phyloP scores from a whole-genome alignment of 2,329 filamentous ascomycete genomes.

The Xylariaceae sp. region DNA sequence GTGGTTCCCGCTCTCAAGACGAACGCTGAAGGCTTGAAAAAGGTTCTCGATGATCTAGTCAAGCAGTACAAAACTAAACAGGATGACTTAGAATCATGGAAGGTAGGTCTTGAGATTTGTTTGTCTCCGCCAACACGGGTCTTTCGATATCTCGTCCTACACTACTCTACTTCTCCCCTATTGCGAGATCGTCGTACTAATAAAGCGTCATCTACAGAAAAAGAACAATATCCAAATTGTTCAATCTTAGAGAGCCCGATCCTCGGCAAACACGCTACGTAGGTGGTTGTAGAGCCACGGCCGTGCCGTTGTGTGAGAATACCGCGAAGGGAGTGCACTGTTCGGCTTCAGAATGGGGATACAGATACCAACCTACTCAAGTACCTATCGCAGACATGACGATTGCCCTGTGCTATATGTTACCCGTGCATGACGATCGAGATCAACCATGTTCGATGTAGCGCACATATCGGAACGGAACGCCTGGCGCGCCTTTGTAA shows the following conservation, averaged over 20 bases:
- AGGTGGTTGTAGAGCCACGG: constrained; percentile 12
- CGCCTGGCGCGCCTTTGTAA: constrained; percentile 25
- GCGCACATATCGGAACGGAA: constrained; percentile 21
- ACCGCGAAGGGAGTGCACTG: constrained; percentile 6
- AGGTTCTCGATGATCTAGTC: constrained; percentile 87
- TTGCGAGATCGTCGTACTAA: constrained; percentile 18
- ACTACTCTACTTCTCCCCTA: constrained; percentile 1
- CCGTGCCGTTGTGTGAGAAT: constrained; percentile 11
- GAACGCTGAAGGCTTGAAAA: constrained; percentile 88
- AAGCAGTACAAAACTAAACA: constrained; percentile 97
- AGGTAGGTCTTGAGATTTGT: constrained; percentile 51
- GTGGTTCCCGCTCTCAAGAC: constrained; percentile 87
- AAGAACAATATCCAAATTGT: constrained; percentile 88
- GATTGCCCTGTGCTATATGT: constrained; percentile 8
- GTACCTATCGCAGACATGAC: constrained; percentile 6
- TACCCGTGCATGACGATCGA: constrained; percentile 21
- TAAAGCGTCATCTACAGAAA: constrained; percentile 51
- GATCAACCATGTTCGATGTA: constrained; percentile 21
- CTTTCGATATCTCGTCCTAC: constrained; percentile 14
- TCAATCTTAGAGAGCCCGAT: constrained; percentile 52
- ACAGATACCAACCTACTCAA: constrained; percentile 4
- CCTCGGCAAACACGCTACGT: constrained; percentile 15
- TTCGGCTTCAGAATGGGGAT: constrained; percentile 5
- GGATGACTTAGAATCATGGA: constrained; percentile 95
- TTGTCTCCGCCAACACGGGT: constrained; percentile 4